phyloP scores from a whole-genome alignment of 768 basidiomycete species.

The Mrakia hoshinonis region DNA sequence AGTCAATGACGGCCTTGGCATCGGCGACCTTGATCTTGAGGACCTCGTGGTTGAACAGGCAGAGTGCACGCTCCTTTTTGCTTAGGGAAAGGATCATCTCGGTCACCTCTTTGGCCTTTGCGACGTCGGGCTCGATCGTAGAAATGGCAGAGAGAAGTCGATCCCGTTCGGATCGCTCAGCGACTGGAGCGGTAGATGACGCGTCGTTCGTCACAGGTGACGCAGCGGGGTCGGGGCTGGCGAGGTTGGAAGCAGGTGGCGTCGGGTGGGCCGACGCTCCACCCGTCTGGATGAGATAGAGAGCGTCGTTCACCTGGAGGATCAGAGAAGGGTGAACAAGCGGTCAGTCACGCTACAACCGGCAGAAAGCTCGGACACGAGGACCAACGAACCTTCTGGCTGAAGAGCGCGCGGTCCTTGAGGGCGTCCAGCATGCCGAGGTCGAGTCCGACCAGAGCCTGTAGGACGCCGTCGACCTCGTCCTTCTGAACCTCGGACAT shows the following conservation, averaged over 20 bases:
- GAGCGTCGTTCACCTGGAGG: conserved; percentile 7
- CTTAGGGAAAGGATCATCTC: conserved; percentile 76
- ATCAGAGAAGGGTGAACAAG: not conserved
- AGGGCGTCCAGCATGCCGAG: conserved; percentile 67
- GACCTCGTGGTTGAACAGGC: conserved; percentile 77
- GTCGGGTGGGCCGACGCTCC: not conserved
- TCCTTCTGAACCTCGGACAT: conserved; percentile 48
- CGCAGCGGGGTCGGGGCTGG: not conserved
- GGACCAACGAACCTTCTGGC: conserved; percentile 3
- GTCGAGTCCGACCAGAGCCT: conserved; percentile 60
- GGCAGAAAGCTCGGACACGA: not conserved
- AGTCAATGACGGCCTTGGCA: conserved; percentile 60
- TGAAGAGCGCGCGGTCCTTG: conserved; percentile 40
- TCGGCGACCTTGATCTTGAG: conserved; percentile 68
- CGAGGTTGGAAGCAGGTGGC: not conserved
- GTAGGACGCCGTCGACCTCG: conserved; percentile 60
- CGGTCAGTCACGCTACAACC: too few relatives aligned
- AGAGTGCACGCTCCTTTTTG: conserved; percentile 82
- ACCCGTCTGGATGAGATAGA: not conserved
- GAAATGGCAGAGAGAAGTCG: conserved; percentile 60
- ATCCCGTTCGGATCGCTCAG: conserved; percentile 56
- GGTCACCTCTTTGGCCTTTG: conserved; percentile 56
- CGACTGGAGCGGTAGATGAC: not conserved
- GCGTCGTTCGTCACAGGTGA: too few relatives aligned
- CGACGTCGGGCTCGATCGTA: conserved; percentile 50